A percentile compares a stretch with the other conserved stretches of the same genome.
Conservation (phyloP, 371 early-diverging fungal genomes). For the Umbelopsis sp. region DNA sequence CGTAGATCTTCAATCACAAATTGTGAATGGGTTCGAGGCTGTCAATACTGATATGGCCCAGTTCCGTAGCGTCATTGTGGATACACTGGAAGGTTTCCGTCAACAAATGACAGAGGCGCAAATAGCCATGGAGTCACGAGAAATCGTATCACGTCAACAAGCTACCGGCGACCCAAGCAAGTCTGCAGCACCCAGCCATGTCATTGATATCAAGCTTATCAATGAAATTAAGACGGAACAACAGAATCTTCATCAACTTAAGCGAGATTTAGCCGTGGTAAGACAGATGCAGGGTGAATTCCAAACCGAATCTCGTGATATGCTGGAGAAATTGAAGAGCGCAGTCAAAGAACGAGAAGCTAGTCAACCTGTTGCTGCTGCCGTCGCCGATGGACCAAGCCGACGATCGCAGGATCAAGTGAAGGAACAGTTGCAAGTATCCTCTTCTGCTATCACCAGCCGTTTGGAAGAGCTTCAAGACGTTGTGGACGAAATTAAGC, state of each 20-base stretch:
- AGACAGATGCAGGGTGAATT: conserved; percentile 65
- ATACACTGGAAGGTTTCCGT: neutral
- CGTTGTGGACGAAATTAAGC: conserved; percentile 75
- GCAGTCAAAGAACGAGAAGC: conserved; percentile 44
- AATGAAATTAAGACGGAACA: conserved; percentile 37
- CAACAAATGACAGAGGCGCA: conserved; percentile 21
- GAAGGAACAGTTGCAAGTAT: conserved; percentile 62
- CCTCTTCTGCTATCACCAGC: conserved; percentile 63
- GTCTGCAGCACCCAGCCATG: conserved; percentile 5
- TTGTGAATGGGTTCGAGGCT: conserved; percentile 13
- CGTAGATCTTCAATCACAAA: conserved; percentile 4
- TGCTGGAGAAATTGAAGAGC: conserved; percentile 45
- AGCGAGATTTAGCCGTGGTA: conserved; percentile 60
- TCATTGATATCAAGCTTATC: neutral
- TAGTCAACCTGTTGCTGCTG: conserved; percentile 29
- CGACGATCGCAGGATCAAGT: conserved; percentile 64
- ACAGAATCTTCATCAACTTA: conserved; percentile 39
- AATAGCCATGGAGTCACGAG: conserved; percentile 16
- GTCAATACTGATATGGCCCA: conserved; percentile 21
- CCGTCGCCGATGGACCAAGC: conserved; percentile 21
- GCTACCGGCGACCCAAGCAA: neutral
- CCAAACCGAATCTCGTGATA: conserved; percentile 44
- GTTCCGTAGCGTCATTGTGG: conserved; percentile 8
- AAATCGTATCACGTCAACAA: conserved; percentile 10
- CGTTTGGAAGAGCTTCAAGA: conserved; percentile 76